Base-by-base conservation (phyloP, 169 alveolate genomes). In the Plasmodium berghei region DNA sequence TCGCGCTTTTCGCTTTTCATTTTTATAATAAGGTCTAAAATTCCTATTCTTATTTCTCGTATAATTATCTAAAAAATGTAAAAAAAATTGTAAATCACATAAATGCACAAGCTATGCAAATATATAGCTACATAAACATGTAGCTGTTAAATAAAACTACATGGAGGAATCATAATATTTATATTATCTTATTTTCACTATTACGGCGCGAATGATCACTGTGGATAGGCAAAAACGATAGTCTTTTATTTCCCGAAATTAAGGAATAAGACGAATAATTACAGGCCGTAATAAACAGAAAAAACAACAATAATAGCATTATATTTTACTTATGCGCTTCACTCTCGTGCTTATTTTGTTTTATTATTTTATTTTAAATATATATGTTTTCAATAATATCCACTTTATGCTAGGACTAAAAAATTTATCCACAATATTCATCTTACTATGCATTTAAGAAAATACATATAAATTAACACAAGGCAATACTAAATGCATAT, bases 241-340 rank as follows among this genome's bases (percentile, higher is more conserved):
- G 90, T 4, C 18, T 66, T 80, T 48, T 80, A 8, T 49, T 64
- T 66, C 56, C 69, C 63, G 69, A 45, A 18, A 66, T 80, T 80
- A 80, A 54, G 49, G 83, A 70, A 28, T 66, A 80, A 54, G 42
- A 45, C 22, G 73, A 80, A 54, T 66, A 3, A 24, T 22, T 52
- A 64, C 34, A 42, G 56, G 34, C 54, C 34, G 71, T 58, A 20
- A 55, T 66, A 56, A 61, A 58, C 62, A 80, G 48, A 45, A 80
- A 54, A 42, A 66, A 72, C 54, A 80, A 70, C 56, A 66, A 61
- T 34, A 80, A 66, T 80, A 54, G 67, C 90, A 80, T 80, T 72
- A 80, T 80, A 67, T 80, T 34, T 46, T 73, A 73, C 8, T 62
- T 56, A n/a, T 80, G 6, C 49, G 54, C 45, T 40, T 48, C 22